Conservation (phyloP, 768 basidiomycete genomes). For the Crepidotus variabilis region DNA sequence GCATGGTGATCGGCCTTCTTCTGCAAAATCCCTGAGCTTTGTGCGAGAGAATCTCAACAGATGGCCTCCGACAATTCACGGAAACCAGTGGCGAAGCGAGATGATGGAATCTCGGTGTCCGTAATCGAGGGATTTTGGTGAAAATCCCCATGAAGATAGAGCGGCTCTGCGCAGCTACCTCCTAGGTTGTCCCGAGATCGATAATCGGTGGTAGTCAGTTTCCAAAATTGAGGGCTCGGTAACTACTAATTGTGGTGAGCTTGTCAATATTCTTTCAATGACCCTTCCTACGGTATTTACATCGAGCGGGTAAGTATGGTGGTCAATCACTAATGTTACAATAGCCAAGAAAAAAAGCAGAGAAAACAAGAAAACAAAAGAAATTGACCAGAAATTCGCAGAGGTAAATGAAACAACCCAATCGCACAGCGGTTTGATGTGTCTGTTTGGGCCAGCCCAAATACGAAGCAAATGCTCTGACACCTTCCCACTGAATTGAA, state of each 20-base stretch:
- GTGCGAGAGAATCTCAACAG: not conserved
- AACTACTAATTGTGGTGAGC: not conserved
- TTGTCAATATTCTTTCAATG: not conserved
- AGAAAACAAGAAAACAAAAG: not conserved
- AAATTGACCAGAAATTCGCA: conserved; percentile 6
- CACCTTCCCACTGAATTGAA: conserved; percentile 12
- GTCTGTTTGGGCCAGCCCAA: conserved; percentile 19
- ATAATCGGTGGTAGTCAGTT: too few species aligned
- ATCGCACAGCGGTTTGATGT: conserved; percentile 10
- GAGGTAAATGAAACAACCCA: conserved; percentile 13
- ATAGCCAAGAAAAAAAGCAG: not conserved
- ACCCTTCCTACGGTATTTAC: not conserved
- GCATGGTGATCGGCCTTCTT: conserved; percentile 19
- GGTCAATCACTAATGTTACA: not conserved
- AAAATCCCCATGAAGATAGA: not conserved
- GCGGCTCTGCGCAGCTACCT: too few species aligned
- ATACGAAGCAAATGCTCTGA: conserved; percentile 12
- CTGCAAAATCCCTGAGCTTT: not conserved
- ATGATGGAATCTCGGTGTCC: not conserved
- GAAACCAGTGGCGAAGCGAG: not conserved
- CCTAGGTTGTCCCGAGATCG: too few species aligned
- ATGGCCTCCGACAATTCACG: not conserved
- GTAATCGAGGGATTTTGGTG: not conserved
- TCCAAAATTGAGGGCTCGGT: too few species aligned
- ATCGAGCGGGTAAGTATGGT: not conserved